phyloP scores from a whole-genome alignment of 257 asterid genomes.

The Ligustrum vulgare region DNA sequence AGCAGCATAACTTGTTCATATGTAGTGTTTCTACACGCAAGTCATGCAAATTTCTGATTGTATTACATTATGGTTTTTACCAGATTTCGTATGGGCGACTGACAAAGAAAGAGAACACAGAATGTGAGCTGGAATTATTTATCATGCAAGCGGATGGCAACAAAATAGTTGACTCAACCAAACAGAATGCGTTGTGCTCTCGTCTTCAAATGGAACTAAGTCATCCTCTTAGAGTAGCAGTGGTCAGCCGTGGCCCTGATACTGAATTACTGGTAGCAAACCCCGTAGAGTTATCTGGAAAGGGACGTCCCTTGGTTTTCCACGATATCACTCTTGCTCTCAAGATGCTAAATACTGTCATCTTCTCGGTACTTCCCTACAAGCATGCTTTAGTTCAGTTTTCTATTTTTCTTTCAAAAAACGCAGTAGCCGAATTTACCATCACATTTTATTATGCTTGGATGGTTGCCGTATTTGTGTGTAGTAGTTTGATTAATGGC shows the following conservation, averaged over 20 bases:
- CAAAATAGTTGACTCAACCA: constrained; percentile 44
- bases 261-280: constrained; percentile 55
- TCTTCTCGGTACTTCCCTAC: constrained; percentile 42
- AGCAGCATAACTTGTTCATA: neutral
- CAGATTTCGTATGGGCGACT: constrained; percentile 53
- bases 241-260: constrained; percentile 58
- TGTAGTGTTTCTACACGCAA: neutral
- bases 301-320: constrained; percentile 55
- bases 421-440: neutral
- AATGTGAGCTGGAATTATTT: constrained; percentile 40
- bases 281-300: constrained; percentile 56
- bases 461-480: neutral
- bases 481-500: neutral
- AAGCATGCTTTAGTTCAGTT: neutral
- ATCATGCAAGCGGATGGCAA: constrained; percentile 41
- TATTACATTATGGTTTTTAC: neutral
- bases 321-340: constrained; percentile 47
- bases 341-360: constrained; percentile 41
- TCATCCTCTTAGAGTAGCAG: constrained; percentile 49
- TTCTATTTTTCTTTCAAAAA: no score
- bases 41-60: neutral
- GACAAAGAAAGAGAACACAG: constrained; percentile 36
- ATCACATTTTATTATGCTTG: neutral
- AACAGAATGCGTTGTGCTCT: constrained; percentile 36
- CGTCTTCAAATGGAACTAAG: constrained; percentile 50